Base-by-base conservation (phyloP, 75 land plant species). In the Cryptomeria japonica region DNA sequence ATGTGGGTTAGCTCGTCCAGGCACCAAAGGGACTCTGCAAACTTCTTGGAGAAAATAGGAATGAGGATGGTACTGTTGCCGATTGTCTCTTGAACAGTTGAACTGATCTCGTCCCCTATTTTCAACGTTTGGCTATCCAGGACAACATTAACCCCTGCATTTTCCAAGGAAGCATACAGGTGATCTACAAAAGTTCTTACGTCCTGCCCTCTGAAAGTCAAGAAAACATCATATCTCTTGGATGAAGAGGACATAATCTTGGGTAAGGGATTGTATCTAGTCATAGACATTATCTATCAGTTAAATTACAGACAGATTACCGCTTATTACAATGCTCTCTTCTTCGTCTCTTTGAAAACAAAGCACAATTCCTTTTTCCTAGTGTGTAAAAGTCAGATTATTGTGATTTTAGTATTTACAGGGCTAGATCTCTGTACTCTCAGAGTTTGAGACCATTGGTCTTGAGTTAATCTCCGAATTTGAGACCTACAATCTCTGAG, bases 1-100 rank as follows among this genome's bases (percentile, higher is more conserved):
- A 86, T 86, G 28, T 34, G 46, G 13, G 72, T 22, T 16, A 64
- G 32, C 87, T 86, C 87, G 10, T 68, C 44, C 22, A 86, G 76
- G 34, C 87, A 86, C 76, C 87, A 86, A 11, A 64, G 18, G 76
- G 87, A 86, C 19, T 86, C 44, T 19, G 87, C 87, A 86, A 32
- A 86, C 13, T 68, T 68, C 76, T 64, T 38, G n/a, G 87, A 34
- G 76, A 86, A 86, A 18, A 64, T 68, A 42, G 87, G 87, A 38
- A 86, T 86, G 77, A 16, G 46, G 2, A 86, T 86, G 7, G 42
- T 22, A 84, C 85, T 84, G 36, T 84, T n/a, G 18, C 51, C 34
- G 31, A 84, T 84, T 32, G 87, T 42, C 3, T 68, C 22, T 12
- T 38, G 0, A 58, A 86, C 36, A 14, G 76, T 86, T 32, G 46